Base-by-base conservation (phyloP, 768 basidiomycete genomes). In the Suillus alpinus region DNA sequence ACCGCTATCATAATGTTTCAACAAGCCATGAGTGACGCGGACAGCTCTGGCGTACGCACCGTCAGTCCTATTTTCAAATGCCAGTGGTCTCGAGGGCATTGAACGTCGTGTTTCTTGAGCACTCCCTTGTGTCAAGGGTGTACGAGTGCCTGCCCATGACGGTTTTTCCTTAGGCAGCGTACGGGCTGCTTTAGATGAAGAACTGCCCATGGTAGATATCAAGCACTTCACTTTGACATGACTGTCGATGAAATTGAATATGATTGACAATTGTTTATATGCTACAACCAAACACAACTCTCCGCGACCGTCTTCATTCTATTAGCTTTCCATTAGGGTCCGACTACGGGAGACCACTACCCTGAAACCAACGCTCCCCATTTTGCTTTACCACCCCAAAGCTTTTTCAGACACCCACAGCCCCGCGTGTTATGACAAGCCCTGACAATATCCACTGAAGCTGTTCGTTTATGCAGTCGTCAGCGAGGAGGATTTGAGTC, bases 121-220 rank as follows among this genome's bases (percentile, higher is more conserved):
- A 40, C 64, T 44, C 20, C 46, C 59, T 9, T 65, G 63, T 20
- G 36, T 50, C 16, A 62, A 46, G 34, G 78, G 72, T 29, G 78
- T 72, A 34, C 80, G 75, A 12, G 78, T 76, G 29, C 82, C 80
- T 9, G 82, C 76, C 83, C 81, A 81, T n/a, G 78, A 65, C 32
- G 82, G 76, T 6, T 76, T 73, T 59, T 78, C 76, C 40, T 75
- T 84, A 12, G 88, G 85, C 20, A 89, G 76, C 65, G 74, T 82
- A 31, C 86, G 81, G 2, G 77, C 75, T 61, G 80, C 78, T 74
- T 87, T 92, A 7, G 89, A 92, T 32, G 85, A 68, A 18, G 79
- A 74, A 53, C 75, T 76, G 12, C 89, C 89, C 89, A 91, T 91
- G 39, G 20, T 26, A 47, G 13, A 18, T 52, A 29, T 6, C 3